phyloP scores from a whole-genome alignment of 2,329 filamentous ascomycete species.

The Alternaria sp. region DNA sequence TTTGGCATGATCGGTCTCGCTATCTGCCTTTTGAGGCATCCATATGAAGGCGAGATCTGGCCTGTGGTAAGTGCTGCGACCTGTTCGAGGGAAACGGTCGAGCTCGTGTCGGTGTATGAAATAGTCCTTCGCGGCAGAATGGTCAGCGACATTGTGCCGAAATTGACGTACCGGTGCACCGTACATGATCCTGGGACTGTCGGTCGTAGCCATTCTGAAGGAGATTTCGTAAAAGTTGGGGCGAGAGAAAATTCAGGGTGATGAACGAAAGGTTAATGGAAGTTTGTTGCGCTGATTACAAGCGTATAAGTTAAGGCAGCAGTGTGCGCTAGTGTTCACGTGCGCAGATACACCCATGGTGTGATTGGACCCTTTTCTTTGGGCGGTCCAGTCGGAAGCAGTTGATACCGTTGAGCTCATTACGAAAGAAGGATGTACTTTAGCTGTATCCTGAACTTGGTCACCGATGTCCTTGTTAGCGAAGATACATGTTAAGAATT shows the following conservation, averaged over 20 bases:
- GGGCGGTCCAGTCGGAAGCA: too few species aligned
- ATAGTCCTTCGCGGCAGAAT: background rate
- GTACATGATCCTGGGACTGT: accelerated
- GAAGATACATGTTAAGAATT: background rate
- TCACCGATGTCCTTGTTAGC: background rate
- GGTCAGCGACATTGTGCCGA: background rate
- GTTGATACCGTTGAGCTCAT: too few species aligned
- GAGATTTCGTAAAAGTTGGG: too few species aligned
- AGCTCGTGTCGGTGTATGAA: background rate
- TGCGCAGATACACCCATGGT: background rate
- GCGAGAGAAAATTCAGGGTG: too few species aligned
- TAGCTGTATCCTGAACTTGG: too few species aligned
- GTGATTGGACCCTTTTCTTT: background rate
- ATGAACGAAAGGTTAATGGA: too few species aligned
- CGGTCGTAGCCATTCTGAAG: background rate
- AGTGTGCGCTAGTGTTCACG: background rate
- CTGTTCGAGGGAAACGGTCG: too few species aligned
- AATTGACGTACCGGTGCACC: background rate
- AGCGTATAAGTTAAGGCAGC: background rate
- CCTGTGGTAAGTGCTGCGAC: too few species aligned
- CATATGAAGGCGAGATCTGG: background rate
- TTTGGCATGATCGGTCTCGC: too few species aligned
- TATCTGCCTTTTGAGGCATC: background rate
- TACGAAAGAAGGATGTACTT: too few species aligned
- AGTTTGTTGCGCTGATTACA: background rate